Evolutionary conservation across 2,329 filamentous ascomycete genomes (phyloP), one percentile per base, ranked within the genome.

Genomic region (Fusarium sp.): DNA sequence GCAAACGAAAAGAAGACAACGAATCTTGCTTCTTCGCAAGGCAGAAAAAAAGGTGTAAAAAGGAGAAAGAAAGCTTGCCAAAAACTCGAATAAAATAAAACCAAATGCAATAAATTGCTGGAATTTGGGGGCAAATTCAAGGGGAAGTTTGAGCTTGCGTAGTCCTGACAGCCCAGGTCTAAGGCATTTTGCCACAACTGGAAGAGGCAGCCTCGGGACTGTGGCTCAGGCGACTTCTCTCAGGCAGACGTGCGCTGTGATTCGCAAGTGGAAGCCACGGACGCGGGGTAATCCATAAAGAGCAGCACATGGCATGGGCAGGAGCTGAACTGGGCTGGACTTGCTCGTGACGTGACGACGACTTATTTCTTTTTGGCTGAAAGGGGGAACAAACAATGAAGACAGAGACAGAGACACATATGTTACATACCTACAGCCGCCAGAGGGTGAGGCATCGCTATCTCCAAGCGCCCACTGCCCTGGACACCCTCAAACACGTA

Each of bases 221-320:
- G 65, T 71, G 69, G 69, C 69, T 71, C 63, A 73, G 65, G 68
- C 71, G 63, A 74, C 57, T 45, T 51, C n/a, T 60, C 62, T 61
- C 66, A 70, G 63, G 69, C 66, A 66, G 60, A 57, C 46, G 42
- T 61, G 56, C 65, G 30, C 61, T 48, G 51, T 74, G 72, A 73
- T 74, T 70, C 68, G 68, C 72, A 74, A 70, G 18, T 37, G 18
- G 34, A n/a, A 37, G 63, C 61, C 37, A 54, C 48, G 54, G 54
- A 61, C 69, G 72, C 72, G 72, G 72, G 72, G 72, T 72, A 72
- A 62, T 42, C 63, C 65, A 63, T 18, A 42, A 46, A 41, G 27
- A 42, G 44, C 32, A 53, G 48, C 45, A 46, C 51, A 61, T 55
- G 57, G 47, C 29, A 45, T 40, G 45, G 24, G 24, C 18, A 11